A percentile compares a stretch with the other conserved stretches of the same genome.
Evolutionary conservation across 257 asterid genomes (phyloP).

Genomic region (Cordia subcordata): DNA sequence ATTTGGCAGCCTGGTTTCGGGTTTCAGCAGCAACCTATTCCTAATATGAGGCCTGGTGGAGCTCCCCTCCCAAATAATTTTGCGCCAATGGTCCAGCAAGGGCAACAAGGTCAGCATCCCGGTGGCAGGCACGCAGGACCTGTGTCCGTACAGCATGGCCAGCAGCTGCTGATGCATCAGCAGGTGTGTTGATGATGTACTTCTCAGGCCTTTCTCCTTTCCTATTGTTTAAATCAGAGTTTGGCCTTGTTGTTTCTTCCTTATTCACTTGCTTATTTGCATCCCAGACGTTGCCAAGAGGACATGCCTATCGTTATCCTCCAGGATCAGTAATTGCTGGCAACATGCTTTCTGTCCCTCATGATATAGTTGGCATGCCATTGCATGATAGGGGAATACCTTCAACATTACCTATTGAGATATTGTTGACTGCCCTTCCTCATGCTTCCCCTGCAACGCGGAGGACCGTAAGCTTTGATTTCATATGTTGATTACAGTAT

Average conservation of each 20-base stretch:
- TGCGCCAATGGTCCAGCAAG: constrained; percentile 83
- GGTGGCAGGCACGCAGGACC: constrained; percentile 72
- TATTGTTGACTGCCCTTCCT: constrained; percentile 87
- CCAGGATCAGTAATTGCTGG: constrained; percentile 75
- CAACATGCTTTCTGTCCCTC: constrained; percentile 67
- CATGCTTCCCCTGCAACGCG: constrained; percentile 81
- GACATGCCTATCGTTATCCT: constrained; percentile 75
- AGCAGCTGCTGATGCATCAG: constrained; percentile 77
- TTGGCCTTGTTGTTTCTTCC: not conserved
- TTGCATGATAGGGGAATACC: constrained; percentile 61
- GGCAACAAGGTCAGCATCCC: constrained; percentile 91
- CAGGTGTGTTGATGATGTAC: constrained; percentile 30
- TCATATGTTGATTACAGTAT: not conserved
- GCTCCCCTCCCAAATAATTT: constrained; percentile 82
- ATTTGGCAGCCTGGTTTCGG: constrained; percentile 85
- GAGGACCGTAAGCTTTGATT: constrained; percentile 56
- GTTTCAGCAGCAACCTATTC: constrained; percentile 95
- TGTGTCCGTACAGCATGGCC: constrained; percentile 75
- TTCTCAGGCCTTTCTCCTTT: not conserved
- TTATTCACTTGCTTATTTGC: not conserved
- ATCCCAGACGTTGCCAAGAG: constrained; percentile 74
- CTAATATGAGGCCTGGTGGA: constrained; percentile 93
- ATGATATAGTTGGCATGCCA: constrained; percentile 79
- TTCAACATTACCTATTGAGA: constrained; percentile 73
- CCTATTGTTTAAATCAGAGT: not conserved